These are phyloP conservation scores for Boletus rubroflammeus DNA, from an alignment of 768 basidiomycete genomes.

Conservation along the genomic window DNA sequence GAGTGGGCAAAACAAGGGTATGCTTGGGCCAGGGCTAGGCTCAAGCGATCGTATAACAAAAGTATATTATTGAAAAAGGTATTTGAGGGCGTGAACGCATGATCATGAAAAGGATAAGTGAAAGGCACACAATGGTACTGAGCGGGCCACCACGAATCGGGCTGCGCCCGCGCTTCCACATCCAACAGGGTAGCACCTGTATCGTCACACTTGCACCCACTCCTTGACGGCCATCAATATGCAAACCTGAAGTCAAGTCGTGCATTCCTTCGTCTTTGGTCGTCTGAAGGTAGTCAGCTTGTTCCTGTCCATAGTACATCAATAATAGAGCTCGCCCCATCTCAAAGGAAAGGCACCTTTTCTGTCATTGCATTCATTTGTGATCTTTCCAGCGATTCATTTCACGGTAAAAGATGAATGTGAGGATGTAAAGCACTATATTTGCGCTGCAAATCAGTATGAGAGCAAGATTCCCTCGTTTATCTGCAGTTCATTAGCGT, in stretches of 20 bases:
- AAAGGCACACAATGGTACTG: no score
- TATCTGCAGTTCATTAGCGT: slow-evolving; percentile 37
- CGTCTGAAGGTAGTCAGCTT: slow-evolving; percentile 52
- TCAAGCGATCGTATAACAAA: no score
- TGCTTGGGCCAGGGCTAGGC: no score
- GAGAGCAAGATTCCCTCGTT: slow-evolving; percentile 54
- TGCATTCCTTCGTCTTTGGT: slow-evolving; percentile 55
- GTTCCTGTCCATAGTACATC: slow-evolving; percentile 36
- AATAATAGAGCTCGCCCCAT: neutral
- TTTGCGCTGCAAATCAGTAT: slow-evolving; percentile 55
- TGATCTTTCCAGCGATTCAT: slow-evolving; percentile 47
- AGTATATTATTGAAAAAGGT: no score
- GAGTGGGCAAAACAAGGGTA: no score
- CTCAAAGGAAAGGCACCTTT: slow-evolving; percentile 32
- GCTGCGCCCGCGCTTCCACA: no score
- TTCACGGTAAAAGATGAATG: slow-evolving; percentile 47
- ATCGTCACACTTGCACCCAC: neutral
- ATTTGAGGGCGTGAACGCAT: no score
- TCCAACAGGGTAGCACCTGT: no score
- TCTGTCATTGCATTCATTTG: slow-evolving; percentile 47
- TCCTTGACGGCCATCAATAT: slow-evolving; percentile 32
- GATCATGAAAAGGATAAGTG: no score
- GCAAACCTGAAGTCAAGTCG: slow-evolving; percentile 58
- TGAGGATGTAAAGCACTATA: slow-evolving; percentile 36
- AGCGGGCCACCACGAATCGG: no score